Percentiles rank a stretch among this genome's conserved stretches.
These are phyloP conservation scores for Lavandula angustifolia DNA, from an alignment of 257 asterid genomes.

Conservation along the genomic window DNA sequence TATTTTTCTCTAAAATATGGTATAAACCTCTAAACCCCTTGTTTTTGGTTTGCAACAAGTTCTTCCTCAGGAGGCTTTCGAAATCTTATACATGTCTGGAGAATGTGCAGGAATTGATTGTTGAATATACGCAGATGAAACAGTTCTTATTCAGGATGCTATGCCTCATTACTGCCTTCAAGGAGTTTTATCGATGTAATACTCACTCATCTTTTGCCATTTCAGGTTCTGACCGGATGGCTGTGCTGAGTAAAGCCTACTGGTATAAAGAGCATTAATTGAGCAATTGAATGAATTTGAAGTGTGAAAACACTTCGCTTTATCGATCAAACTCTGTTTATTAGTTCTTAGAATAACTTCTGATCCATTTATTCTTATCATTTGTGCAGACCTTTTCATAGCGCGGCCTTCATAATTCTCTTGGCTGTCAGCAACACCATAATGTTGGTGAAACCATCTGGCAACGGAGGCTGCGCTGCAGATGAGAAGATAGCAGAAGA, in stretches of 20 bases:
- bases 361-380: background rate
- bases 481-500: no score
- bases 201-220: background rate
- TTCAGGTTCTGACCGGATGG: no score
- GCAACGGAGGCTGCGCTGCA: no score
- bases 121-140: background rate
- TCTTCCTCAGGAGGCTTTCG: background rate
- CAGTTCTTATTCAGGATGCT: background rate
- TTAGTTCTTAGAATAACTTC: background rate
- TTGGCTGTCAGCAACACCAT: background rate
- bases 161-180: background rate
- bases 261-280: background rate
- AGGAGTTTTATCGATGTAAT: background rate
- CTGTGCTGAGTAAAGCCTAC: no score
- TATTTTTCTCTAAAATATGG: conserved; percentile 5
- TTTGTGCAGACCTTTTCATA: background rate
- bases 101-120: background rate
- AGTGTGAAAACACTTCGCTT: background rate
- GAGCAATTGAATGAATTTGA: background rate
- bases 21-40: background rate
- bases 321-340: background rate
- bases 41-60: conserved; percentile 4
- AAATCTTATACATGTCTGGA: background rate
- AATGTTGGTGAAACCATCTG: no score
- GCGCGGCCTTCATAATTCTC: background rate